Base-by-base conservation (phyloP, 1,139 yeast genomes). In the Sugiyamaella neomexicana region DNA sequence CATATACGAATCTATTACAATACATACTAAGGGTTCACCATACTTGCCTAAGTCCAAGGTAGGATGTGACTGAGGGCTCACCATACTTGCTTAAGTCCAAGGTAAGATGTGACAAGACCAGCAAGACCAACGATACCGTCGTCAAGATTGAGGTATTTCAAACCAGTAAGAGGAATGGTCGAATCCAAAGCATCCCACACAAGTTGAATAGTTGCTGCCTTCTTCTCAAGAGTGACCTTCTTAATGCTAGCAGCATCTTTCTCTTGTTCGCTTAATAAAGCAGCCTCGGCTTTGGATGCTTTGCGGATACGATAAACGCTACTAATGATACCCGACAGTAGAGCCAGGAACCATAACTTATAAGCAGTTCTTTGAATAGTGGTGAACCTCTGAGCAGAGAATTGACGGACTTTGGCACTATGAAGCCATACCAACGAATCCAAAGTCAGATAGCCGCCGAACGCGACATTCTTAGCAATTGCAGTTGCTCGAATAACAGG, bases 51-150 rank as follows among this genome's bases (percentile, higher is more conserved):
- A 89, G 76, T 39, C 96, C 97, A 72, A 90, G 75, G 55, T 85
- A 58, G 42, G 96, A 86, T 32, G 97, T 89, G 58, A 88, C 75
- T n/a, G n/a, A n/a, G n/a, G n/a, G 38, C 38, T 34, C 43, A 72
- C 93, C 93, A 91, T 61, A 86, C 73, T 64, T 88, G 90, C 67
- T 78, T 80, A 58, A 89, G 76, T 39, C 96, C 97, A 72, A 90
- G 75, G 55, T 85, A 58, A 42, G 96, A 86, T 32, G 97, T 89
- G 58, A 88, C 75, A 34, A 86, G 78, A 70, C 98, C 98, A 46
- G 95, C 91, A 60, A 85, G 75, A 50, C 96, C 97, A 54, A 89
- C 80, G 50, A 85, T 78, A 50, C 96, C 95, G 64, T 91, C 97
- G 68, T 85, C 83, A 15, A 57, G 44, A 64, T 80, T 76, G 65